phyloP scores from a whole-genome alignment of 2,329 filamentous ascomycete genomes.

The Ophiosphaerella herpotricha region DNA sequence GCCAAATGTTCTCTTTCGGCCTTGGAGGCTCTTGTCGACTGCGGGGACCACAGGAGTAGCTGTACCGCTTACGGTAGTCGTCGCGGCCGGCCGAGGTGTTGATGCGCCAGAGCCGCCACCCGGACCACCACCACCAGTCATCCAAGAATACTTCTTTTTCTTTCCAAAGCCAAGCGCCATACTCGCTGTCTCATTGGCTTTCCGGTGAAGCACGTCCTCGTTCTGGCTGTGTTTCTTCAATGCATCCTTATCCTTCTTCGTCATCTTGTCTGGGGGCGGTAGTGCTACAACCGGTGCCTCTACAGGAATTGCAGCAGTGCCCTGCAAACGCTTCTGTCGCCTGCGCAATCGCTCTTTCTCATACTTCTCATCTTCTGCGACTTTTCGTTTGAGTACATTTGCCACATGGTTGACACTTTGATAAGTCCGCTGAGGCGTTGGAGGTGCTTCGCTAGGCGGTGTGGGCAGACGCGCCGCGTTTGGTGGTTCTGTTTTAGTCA shows the following conservation, averaged over 20 bases:
- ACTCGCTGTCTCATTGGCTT: constrained; percentile 83
- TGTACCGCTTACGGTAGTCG: constrained; percentile 30
- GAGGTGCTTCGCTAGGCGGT: constrained; percentile 53
- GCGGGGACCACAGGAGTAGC: constrained; percentile 27
- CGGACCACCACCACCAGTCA: constrained; percentile 56
- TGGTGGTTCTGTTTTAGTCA: constrained; percentile 32
- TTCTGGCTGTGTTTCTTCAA: constrained; percentile 73
- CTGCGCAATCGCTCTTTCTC: constrained; percentile 67
- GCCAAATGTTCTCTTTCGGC: constrained; percentile 67
- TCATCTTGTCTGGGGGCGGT: constrained; percentile 56
- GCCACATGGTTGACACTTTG: constrained; percentile 64
- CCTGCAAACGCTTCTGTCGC: constrained; percentile 49
- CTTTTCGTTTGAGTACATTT: constrained; percentile 46
- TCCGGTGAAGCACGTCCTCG: constrained; percentile 77
- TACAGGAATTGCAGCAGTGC: constrained; percentile 30
- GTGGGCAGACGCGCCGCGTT: constrained; percentile 51
- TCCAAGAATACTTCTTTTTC: constrained; percentile 75
- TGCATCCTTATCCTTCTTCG: constrained; percentile 86
- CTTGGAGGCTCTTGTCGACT: constrained; percentile 54
- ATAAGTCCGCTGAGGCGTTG: constrained; percentile 55
- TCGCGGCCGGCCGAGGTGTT: constrained; percentile 37
- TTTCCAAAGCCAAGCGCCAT: constrained; percentile 70
- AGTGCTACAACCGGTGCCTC: constrained; percentile 32
- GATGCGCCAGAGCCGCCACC: constrained; percentile 43
- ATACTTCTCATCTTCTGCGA: constrained; percentile 63